Base-by-base conservation (phyloP, 495 filamentous ascomycete species). In the Recurvomyces mirabilis region DNA sequence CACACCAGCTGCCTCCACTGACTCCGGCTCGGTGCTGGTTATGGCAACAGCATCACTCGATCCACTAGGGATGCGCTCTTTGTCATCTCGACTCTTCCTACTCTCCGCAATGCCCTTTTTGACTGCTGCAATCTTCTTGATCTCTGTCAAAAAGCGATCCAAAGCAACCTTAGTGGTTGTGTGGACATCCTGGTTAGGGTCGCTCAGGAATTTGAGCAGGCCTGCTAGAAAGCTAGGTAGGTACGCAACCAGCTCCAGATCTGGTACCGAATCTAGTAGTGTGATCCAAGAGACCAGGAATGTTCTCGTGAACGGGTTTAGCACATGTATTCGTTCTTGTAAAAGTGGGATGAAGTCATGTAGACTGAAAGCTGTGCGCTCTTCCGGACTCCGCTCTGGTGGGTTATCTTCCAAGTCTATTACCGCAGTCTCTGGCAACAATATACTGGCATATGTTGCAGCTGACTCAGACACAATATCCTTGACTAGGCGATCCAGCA, bases 391-490 rank as follows among this genome's bases (percentile, higher is more conserved):
- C 6, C 22, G 26, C 19, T 35, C 46, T 14, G 45, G 30, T 12
- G 25, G 21, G n/a, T 51, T 37, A 15, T 33, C 32, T 9, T 45
- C 44, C 10, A 57, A 56, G 18, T 60, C 66, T 3, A 71, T 67
- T 31, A 74, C 71, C 44, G 69, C 72, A 28, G 58, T 62, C 21
- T 68, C 60, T 36, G 72, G 73, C 19, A 66, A 61, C 35, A 99
- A 65, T 1, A 95, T 71, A 0, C 89, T 95, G 12, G 96, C 79
- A 60, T 96, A 96, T 5, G 88, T 89, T 22, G 93, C 82, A 4
- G 93, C 93, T 4, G 87, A 94, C 63, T 99, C 93, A 1, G 89
- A 82, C 4, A 96, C 89, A 38, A 99, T 99, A 56, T 99, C 93
- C 61, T 99, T 99, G 46, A 99, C 79, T 17, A 99, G 69, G 13